phyloP scores from a whole-genome alignment of 2,329 filamentous ascomycete species.

The Fusarium hainanense region DNA sequence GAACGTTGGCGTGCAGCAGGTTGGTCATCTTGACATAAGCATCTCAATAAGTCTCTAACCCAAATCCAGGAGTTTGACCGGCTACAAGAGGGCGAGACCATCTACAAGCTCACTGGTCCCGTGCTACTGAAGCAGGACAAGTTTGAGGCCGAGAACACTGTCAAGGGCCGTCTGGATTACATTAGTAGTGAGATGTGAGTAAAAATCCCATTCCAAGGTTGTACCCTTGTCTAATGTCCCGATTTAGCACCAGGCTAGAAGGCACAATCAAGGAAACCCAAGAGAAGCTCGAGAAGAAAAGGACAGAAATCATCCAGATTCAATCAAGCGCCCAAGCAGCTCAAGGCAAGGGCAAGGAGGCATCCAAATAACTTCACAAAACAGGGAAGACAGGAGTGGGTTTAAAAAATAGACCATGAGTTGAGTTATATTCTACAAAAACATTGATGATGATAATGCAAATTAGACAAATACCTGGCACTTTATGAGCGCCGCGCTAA shows the following conservation, averaged over 20 bases:
- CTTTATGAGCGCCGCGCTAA: conserved; percentile 31
- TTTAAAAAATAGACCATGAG: conserved; percentile 42
- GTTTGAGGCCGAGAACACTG: conserved; percentile 87
- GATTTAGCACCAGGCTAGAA: conserved; percentile 56
- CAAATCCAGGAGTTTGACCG: conserved; percentile 78
- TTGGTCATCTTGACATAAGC: conserved; percentile 48
- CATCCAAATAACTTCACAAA: conserved; percentile 32
- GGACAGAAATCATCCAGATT: conserved; percentile 67
- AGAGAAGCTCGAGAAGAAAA: conserved; percentile 68
- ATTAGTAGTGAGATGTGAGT: conserved; percentile 93
- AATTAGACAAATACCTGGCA: conserved; percentile 37
- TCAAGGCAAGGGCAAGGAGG: conserved; percentile 48
- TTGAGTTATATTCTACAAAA: conserved; percentile 47
- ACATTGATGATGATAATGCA: conserved; percentile 38
- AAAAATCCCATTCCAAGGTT: neutral
- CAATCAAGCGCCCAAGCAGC: conserved; percentile 63
- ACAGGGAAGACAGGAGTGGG: conserved; percentile 5
- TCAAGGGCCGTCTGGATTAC: conserved; percentile 90
- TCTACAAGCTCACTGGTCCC: conserved; percentile 96
- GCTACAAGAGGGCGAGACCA: conserved; percentile 83
- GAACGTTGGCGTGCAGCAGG: conserved; percentile 87
- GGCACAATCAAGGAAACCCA: conserved; percentile 66
- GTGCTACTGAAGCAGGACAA: conserved; percentile 96
- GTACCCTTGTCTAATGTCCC: neutral
- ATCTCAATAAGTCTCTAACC: conserved; percentile 27